Evolutionary conservation across 2,329 filamentous ascomycete genomes (phyloP), one percentile per base, ranked within the genome.

Genomic region (Ceratocystis destructans): DNA sequence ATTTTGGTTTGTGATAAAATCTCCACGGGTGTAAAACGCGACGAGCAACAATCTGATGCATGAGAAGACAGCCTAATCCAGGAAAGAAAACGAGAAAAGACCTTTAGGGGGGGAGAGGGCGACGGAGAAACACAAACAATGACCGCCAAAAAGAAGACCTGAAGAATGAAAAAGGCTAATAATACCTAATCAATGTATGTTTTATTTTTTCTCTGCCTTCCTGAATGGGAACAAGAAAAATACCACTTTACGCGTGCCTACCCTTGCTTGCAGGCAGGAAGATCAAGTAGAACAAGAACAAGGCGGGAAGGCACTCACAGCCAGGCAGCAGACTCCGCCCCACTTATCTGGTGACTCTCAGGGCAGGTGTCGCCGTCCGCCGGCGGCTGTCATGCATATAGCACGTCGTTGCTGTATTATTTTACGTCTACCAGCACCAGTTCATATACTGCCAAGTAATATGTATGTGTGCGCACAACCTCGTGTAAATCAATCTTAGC

Each of bases 171-270:
- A 53, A 53, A 8, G 8, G n/a, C 22, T 25, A 7, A 25, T 25
- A 25, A 46, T 17, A n/a, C 20, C 48, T 53, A 25, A 7, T 44
- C 25, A 20, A 33, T 31, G 45, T 25, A n/a, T 12, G 2, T 22
- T 63, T 46, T 37, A 62, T 8, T 31, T 63, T 37, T 63, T 63
- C 41, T 17, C 41, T 50, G 31, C 17, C 25, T 63, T 46, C 25
- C 41, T 50, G 71, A 73, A 69, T 68, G 70, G 62, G 45, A 67
- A 64, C 44, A 31, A 50, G 1, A 53, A 53, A 28, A 12, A 53
- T 28, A 15, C 5, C 55, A 59, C 55, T 59, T 59, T 59, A 59
- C 55, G 55, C 55, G 55, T 59, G 5, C 48, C 22, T 53, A 25
- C 48, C 48, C 48, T 53, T 28, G 48, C 25, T n/a, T 59, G 28